These are phyloP conservation scores for Starmerella cellae DNA, from an alignment of 805 yeast genomes.

Conservation along the genomic window DNA sequence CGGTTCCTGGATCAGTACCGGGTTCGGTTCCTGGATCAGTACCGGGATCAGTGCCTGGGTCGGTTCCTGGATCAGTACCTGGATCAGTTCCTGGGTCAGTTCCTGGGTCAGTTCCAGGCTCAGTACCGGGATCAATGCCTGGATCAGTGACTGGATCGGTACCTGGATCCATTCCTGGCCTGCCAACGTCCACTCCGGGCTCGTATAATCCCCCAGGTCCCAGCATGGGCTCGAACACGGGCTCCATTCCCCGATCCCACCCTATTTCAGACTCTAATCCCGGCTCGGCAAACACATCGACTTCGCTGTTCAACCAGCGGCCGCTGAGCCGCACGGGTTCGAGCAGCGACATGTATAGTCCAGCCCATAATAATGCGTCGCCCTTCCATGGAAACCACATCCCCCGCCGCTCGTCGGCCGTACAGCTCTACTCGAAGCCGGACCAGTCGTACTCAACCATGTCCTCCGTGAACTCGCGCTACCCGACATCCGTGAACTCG, in stretches of 20 bases:
- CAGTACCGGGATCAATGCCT: slow-evolving; percentile 4
- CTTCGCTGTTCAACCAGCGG: too few relatives aligned
- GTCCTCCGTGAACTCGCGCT: slow-evolving; percentile 6
- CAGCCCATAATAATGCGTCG: background rate
- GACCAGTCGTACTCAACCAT: slow-evolving; percentile 2
- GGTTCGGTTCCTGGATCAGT: slow-evolving; percentile 7
- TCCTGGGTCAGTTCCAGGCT: slow-evolving; percentile 7
- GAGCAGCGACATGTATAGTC: background rate
- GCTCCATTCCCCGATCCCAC: background rate
- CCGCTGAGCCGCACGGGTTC: background rate
- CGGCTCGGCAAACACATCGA: background rate
- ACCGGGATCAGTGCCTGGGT: slow-evolving; percentile 11
- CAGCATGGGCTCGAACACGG: background rate
- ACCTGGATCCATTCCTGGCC: slow-evolving; percentile 5
- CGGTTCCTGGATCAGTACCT: slow-evolving; percentile 8
- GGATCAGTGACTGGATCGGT: slow-evolving; percentile 9
- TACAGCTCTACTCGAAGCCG: background rate
- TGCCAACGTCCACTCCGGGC: background rate
- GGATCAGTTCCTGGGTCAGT: slow-evolving; percentile 3
- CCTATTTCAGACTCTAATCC: background rate
- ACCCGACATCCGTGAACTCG: slow-evolving; percentile 2
- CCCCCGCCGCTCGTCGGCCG: background rate
- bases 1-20: slow-evolving; percentile 5
- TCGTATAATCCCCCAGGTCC: background rate
- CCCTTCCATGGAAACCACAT: background rate